Conservation (phyloP, 495 filamentous ascomycete species). For the Lophium mytilinum region DNA sequence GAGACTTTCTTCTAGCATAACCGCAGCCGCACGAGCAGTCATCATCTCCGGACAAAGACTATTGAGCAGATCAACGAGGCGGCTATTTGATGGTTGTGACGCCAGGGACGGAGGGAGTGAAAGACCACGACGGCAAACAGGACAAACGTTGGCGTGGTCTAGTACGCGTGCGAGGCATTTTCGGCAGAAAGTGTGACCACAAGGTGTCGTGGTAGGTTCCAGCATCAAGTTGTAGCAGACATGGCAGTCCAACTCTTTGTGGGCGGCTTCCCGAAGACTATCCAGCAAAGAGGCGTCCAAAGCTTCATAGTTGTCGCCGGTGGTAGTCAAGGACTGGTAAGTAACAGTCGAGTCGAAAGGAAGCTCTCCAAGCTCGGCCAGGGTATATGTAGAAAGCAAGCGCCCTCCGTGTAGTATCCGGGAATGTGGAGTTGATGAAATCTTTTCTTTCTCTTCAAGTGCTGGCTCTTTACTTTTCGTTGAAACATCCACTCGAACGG, state of each 20-base stretch:
- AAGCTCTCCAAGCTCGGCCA: slow-evolving; percentile 49
- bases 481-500: slow-evolving; percentile 37
- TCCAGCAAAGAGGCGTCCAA: slow-evolving; percentile 48
- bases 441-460: slow-evolving; percentile 29
- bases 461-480: slow-evolving; percentile 38
- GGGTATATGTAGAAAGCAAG: slow-evolving; percentile 50
- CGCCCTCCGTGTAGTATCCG: slow-evolving; percentile 43
- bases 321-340: slow-evolving; percentile 40
- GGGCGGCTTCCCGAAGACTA: slow-evolving; percentile 50
- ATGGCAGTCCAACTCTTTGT: slow-evolving; percentile 73
- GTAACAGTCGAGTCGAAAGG: slow-evolving; percentile 44
- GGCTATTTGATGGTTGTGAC: slow-evolving; percentile 52
- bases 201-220: slow-evolving; percentile 74
- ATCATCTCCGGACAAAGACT: slow-evolving; percentile 60
- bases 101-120: slow-evolving; percentile 50
- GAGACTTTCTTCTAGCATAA: slow-evolving; percentile 42
- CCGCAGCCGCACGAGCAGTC: slow-evolving; percentile 45
- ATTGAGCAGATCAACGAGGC: slow-evolving; percentile 51
- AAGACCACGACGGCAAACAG: slow-evolving; percentile 63
- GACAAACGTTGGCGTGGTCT: slow-evolving; percentile 69
- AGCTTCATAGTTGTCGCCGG: slow-evolving; percentile 32
- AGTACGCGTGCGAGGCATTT: slow-evolving; percentile 64
- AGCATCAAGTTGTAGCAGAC: slow-evolving; percentile 74
- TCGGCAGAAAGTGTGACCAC: slow-evolving; percentile 85
- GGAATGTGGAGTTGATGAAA: slow-evolving; percentile 24